These are phyloP conservation scores for Carex pumila DNA, from an alignment of 176 grass and related monocot genomes.

Conservation along the genomic window DNA sequence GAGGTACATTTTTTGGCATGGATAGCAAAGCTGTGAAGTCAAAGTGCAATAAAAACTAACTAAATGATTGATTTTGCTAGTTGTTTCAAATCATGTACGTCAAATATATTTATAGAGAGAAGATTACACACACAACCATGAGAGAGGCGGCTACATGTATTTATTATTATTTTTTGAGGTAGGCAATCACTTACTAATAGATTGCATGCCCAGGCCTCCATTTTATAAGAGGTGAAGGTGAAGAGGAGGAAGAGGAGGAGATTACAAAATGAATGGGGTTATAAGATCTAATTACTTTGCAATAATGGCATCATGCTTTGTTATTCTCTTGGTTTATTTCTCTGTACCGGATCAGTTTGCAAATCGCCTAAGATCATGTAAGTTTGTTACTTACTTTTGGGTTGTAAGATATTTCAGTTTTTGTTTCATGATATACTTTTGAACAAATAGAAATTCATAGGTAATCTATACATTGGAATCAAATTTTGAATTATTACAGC, in stretches of 20 bases:
- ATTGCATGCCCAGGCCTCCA: not conserved
- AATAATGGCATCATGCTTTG: not conserved
- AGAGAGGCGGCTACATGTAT: not conserved
- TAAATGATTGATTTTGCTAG: not conserved
- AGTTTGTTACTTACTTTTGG: not conserved
- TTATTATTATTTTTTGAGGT: not conserved
- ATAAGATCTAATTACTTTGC: constrained; percentile 12
- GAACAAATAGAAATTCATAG: not conserved
- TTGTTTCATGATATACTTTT: not conserved
- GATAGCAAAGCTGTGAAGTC: not conserved
- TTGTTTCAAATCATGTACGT: not conserved
- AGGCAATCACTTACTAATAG: not conserved
- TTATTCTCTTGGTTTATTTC: constrained; percentile 16
- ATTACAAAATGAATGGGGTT: not conserved
- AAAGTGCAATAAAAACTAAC: not conserved
- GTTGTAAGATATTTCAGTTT: not conserved
- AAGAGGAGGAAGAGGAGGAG: not conserved
- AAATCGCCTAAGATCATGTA: constrained; percentile 11
- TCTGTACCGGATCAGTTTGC: constrained; percentile 9
- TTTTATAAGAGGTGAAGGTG: not conserved
- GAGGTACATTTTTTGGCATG: not conserved
- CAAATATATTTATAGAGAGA: constrained; percentile 4
- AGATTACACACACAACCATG: constrained; percentile 1
- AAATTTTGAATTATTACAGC: not conserved
- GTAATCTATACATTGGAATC: not conserved